phyloP scores from a whole-genome alignment of 495 filamentous ascomycete species.

The Tirmania nivea region DNA sequence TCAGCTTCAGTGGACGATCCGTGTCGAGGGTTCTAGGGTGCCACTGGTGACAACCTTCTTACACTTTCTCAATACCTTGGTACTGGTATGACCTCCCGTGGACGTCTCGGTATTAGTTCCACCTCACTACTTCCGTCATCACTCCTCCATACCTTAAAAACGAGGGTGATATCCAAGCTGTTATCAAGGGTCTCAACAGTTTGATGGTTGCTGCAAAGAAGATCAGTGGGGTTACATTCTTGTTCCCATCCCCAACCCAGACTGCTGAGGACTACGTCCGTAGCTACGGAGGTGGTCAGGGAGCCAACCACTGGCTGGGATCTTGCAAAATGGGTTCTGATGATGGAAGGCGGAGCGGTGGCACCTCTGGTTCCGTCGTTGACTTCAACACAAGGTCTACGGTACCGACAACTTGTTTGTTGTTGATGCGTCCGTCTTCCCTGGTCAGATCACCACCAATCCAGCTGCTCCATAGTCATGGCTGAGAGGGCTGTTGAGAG shows the following conservation, averaged over 20 bases:
- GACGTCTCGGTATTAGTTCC: conserved; percentile 39
- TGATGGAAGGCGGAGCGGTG: conserved; percentile 35
- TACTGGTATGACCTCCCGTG: conserved; percentile 37
- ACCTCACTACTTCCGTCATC: conserved; percentile 32
- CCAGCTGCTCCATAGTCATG: conserved; percentile 33
- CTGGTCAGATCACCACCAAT: conserved; percentile 37
- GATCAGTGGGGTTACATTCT: conserved; percentile 32
- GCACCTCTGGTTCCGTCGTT: conserved; percentile 41
- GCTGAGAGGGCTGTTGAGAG: conserved; percentile 34
- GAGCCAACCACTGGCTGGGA: conserved; percentile 52
- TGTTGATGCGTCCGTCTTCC: conserved; percentile 41
- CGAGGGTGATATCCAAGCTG: conserved; percentile 28
- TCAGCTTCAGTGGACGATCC: conserved; percentile 42
- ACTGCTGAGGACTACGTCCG: conserved; percentile 34
- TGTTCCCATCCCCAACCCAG: conserved; percentile 29
- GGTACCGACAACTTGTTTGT: conserved; percentile 50
- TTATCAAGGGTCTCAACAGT: conserved; percentile 34
- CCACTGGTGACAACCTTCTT: conserved; percentile 27
- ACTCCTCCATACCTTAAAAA: conserved; percentile 33
- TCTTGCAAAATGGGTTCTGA: conserved; percentile 43
- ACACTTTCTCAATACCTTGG: conserved; percentile 45
- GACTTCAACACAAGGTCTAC: conserved; percentile 48
- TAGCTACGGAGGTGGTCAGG: conserved; percentile 30
- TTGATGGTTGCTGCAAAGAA: conserved; percentile 32
- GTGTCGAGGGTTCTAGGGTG: conserved; percentile 33